Evolutionary conservation across 257 asterid species (phyloP).

Genomic region (Scutellaria galericulata): DNA sequence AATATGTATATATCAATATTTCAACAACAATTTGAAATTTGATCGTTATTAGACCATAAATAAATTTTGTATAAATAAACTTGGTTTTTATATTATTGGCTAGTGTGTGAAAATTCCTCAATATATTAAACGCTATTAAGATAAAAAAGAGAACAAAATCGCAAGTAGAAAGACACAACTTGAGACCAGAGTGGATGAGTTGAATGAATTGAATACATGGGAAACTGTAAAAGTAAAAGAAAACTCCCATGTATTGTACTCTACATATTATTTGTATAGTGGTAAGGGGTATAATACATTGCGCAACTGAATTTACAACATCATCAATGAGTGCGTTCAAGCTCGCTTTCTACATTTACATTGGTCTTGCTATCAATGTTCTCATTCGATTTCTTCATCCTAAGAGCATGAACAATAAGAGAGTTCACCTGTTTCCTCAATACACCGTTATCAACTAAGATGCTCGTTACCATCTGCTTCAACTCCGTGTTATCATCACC

Average conservation of each 20-base stretch:
- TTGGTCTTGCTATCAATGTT: slow-evolving; percentile 43
- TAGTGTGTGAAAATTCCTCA: no score
- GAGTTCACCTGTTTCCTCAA: slow-evolving; percentile 81
- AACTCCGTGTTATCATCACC: slow-evolving; percentile 45
- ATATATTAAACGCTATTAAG: no score
- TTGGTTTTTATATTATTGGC: no score
- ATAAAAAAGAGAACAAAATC: no score
- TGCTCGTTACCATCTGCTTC: slow-evolving; percentile 54
- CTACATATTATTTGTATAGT: slow-evolving; percentile 32
- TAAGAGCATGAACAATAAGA: slow-evolving; percentile 49
- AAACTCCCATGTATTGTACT: slow-evolving; percentile 43
- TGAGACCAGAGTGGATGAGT: no score
- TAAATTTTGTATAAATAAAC: no score
- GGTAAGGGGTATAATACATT: slow-evolving; percentile 27
- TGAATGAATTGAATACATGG: slow-evolving; percentile 32
- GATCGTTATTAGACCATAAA: no score
- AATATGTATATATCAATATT: no score
- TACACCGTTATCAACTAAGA: slow-evolving; percentile 65
- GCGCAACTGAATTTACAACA: slow-evolving; percentile 56
- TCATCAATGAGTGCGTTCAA: slow-evolving; percentile 32
- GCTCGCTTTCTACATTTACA: slow-evolving; percentile 51
- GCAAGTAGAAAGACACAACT: no score
- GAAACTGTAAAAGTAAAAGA: slow-evolving; percentile 36
- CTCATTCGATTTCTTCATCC: slow-evolving; percentile 47
- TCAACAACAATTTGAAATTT: no score